These are phyloP conservation scores for Casuarina glauca DNA, from an alignment of 306 rosid species.

Conservation along the genomic window DNA sequence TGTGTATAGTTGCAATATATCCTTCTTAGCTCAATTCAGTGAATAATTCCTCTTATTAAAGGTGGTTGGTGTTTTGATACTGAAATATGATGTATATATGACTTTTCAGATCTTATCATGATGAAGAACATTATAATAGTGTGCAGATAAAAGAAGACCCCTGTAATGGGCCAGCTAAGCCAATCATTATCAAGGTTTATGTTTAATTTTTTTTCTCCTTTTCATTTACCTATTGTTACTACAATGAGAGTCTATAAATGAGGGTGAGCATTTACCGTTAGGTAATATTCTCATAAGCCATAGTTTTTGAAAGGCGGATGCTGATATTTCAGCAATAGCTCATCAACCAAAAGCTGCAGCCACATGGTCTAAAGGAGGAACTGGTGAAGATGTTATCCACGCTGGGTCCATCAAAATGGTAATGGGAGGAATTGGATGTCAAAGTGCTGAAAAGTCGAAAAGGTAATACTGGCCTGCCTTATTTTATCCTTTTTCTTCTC, in stretches of 20 bases:
- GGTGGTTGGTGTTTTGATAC: background rate
- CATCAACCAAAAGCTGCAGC: slow-evolving; percentile 43
- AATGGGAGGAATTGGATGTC: slow-evolving; percentile 72
- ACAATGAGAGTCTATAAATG: background rate
- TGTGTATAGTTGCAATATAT: background rate
- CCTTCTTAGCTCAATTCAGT: background rate
- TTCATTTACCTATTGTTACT: background rate
- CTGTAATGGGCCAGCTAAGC: slow-evolving; percentile 53
- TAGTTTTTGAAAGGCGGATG: slow-evolving; percentile 77
- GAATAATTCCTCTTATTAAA: background rate
- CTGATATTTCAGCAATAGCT: slow-evolving; percentile 62
- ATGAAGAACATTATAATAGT: slow-evolving; percentile 64
- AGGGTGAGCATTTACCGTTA: slow-evolving; percentile 11
- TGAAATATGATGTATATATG: slow-evolving; percentile 8
- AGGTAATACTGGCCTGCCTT: slow-evolving; percentile 45
- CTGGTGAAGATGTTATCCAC: background rate
- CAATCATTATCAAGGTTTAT: no score
- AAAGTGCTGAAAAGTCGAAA: slow-evolving; percentile 52
- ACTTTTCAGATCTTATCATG: slow-evolving; percentile 31
- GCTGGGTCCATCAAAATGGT: slow-evolving; percentile 58
- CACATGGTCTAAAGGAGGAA: background rate
- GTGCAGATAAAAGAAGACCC: slow-evolving; percentile 73
- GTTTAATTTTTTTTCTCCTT: slow-evolving; percentile 3
- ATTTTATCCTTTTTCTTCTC: background rate
- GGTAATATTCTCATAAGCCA: slow-evolving; percentile 45